Percentiles rank a stretch among this genome's conserved stretches.
These are phyloP conservation scores for Cordyceps sp. DNA, from an alignment of 2,329 filamentous ascomycete species.

Conservation along the genomic window DNA sequence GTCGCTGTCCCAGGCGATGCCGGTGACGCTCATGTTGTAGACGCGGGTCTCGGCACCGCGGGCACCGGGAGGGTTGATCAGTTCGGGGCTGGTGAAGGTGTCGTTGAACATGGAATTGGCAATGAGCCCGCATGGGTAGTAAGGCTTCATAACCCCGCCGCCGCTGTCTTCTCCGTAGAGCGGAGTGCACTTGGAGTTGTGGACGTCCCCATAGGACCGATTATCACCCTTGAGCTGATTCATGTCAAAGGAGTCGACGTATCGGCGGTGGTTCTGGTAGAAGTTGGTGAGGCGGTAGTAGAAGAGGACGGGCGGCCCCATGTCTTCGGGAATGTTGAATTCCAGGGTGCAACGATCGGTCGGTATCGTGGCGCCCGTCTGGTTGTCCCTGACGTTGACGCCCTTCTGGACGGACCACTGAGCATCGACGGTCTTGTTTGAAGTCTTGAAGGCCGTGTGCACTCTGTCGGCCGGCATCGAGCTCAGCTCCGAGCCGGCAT, in stretches of 20 bases:
- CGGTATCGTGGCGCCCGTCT: conserved; percentile 14
- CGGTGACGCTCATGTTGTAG: conserved; percentile 64
- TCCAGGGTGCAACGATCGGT: conserved; percentile 51
- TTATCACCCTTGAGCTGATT: conserved; percentile 62
- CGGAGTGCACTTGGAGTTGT: conserved; percentile 57
- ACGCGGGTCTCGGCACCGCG: conserved; percentile 20
- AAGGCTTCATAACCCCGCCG: conserved; percentile 45
- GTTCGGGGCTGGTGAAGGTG: conserved; percentile 52
- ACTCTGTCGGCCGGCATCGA: conserved; percentile 42
- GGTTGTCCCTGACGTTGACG: conserved; percentile 20
- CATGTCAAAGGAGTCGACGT: conserved; percentile 76
- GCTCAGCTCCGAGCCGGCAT: conserved; percentile 31
- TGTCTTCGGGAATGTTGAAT: conserved; percentile 64
- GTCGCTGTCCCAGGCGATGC: conserved; percentile 80
- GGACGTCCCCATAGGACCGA: conserved; percentile 42
- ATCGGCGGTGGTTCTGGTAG: conserved; percentile 96
- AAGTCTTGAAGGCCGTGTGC: conserved; percentile 53
- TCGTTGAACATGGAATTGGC: conserved; percentile 98
- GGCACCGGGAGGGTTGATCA: conserved; percentile 30
- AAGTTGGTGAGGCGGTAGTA: conserved; percentile 97
- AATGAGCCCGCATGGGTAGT: conserved; percentile 90
- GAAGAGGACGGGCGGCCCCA: conserved; percentile 70
- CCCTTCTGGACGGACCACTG: conserved; percentile 24
- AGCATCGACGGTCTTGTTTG: conserved; percentile 20
- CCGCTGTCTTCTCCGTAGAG: conserved; percentile 33